Conservation (phyloP, 768 basidiomycete species). For the Gloeopeniophorella convolvens region DNA sequence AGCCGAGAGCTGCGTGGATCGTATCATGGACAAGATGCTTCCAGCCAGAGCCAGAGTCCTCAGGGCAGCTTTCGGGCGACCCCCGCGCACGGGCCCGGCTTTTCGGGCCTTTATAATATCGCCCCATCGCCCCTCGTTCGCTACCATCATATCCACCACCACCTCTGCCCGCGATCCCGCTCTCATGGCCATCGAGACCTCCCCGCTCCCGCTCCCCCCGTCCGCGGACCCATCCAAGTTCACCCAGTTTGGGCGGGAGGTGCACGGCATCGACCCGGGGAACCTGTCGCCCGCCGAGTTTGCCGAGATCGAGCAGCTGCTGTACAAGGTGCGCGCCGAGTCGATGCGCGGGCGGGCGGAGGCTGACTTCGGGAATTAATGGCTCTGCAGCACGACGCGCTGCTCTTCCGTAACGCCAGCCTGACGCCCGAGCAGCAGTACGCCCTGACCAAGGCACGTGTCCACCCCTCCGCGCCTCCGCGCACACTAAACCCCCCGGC, state of each 20-base stretch:
- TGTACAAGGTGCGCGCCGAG: constrained; percentile 60
- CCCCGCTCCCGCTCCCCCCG: constrained; percentile 64
- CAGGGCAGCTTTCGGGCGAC: too few relatives aligned
- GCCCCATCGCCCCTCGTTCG: background rate
- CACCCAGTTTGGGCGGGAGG: constrained; percentile 66
- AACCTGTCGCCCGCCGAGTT: constrained; percentile 54
- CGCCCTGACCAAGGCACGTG: constrained; percentile 68
- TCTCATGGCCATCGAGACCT: constrained; percentile 67
- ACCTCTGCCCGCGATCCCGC: too few relatives aligned
- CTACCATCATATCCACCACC: constrained; percentile 9
- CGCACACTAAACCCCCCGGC: background rate
- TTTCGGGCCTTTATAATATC: too few relatives aligned
- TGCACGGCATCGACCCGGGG: constrained; percentile 66
- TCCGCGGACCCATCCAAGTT: constrained; percentile 65
- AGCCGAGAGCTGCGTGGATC: too few relatives aligned
- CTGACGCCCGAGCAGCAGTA: constrained; percentile 81
- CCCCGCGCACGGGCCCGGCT: too few relatives aligned
- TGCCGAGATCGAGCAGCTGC: constrained; percentile 56
- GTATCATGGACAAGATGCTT: too few relatives aligned
- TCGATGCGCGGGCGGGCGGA: background rate
- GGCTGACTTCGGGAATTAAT: background rate
- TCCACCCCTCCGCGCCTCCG: background rate
- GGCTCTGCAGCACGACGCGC: constrained; percentile 50
- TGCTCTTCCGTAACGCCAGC: constrained; percentile 66
- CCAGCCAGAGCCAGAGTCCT: too few relatives aligned